These are phyloP conservation scores for Croton laevigatus DNA, from an alignment of 441 rosid genomes.

Conservation along the genomic window DNA sequence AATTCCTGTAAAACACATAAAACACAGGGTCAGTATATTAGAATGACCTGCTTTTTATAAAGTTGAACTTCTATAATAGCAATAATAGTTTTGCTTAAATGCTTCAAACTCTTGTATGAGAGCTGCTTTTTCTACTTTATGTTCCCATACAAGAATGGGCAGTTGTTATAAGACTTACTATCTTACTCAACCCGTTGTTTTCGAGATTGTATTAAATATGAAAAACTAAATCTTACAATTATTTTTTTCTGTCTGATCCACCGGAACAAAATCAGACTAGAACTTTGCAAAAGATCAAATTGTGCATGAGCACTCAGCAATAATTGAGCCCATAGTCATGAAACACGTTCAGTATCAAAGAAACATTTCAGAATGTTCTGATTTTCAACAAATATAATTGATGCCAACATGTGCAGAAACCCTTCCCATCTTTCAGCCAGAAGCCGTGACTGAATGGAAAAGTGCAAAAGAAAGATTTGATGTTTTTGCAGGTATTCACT, in stretches of 20 bases:
- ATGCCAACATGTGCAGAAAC: not conserved
- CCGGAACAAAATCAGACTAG: too few species aligned
- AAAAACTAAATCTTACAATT: too few species aligned
- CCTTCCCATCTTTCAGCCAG: not conserved
- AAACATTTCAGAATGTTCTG: not conserved
- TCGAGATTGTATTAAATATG: not conserved
- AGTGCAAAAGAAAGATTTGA: not conserved
- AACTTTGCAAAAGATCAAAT: not conserved
- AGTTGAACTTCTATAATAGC: not conserved
- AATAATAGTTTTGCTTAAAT: not conserved
- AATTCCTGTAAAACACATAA: constrained; percentile 34
- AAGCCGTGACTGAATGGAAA: not conserved
- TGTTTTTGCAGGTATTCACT: not conserved
- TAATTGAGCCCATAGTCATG: not conserved
- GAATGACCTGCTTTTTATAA: not conserved
- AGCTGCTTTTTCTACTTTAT: not conserved
- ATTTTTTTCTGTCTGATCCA: too few species aligned
- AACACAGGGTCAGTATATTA: constrained; percentile 17
- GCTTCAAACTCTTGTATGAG: not conserved
- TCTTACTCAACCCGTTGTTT: not conserved
- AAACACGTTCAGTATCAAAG: too few species aligned
- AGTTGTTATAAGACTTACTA: too few species aligned
- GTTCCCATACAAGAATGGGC: not conserved
- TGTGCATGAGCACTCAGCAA: not conserved
- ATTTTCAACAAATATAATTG: not conserved